Conservation (phyloP, 2,329 filamentous ascomycete genomes). For the Septoria linicola region DNA sequence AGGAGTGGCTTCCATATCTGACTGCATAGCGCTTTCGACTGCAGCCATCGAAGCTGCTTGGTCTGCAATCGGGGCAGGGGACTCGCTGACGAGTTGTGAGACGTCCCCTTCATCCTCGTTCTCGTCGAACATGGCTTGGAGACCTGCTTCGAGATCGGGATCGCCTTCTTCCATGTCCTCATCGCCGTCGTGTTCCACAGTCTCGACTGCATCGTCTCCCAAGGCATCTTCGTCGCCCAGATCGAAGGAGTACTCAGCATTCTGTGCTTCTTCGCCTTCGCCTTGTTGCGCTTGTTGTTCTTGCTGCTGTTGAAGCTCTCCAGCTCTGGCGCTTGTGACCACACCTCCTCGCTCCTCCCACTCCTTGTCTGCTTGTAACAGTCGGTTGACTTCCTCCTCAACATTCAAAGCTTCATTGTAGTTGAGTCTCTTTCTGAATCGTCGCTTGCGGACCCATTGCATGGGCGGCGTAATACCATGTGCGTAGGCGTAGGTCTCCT, state of each 20-base stretch:
- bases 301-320: conserved; percentile 7
- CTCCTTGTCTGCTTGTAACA: conserved; percentile 66
- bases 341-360: conserved; percentile 54
- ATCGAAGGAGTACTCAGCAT: conserved; percentile 28
- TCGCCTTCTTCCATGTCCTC: conserved; percentile 44
- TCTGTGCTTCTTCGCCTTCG: conserved; percentile 34
- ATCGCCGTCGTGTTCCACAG: conserved; percentile 35
- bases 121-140: conserved; percentile 42
- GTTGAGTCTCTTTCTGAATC: conserved; percentile 79
- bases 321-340: conserved; percentile 16
- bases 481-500: conserved; percentile 69
- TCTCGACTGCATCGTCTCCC: conserved; percentile 38
- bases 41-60: conserved; percentile 30
- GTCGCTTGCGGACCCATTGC: conserved; percentile 76
- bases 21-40: conserved; percentile 26
- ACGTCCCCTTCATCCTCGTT: conserved; percentile 32
- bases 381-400: conserved; percentile 72
- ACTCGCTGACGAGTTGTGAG: conserved; percentile 30
- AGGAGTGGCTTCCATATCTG: conserved; percentile 26
- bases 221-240: conserved; percentile 50
- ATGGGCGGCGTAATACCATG: conserved; percentile 87
- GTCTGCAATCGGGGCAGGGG: conserved; percentile 31
- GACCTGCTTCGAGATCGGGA: conserved; percentile 35
- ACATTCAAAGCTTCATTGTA: conserved; percentile 83
- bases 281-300: conserved; percentile 23